Conservation (phyloP, 1,284 basidiomycete genomes). For the Ganoderma sinense region DNA sequence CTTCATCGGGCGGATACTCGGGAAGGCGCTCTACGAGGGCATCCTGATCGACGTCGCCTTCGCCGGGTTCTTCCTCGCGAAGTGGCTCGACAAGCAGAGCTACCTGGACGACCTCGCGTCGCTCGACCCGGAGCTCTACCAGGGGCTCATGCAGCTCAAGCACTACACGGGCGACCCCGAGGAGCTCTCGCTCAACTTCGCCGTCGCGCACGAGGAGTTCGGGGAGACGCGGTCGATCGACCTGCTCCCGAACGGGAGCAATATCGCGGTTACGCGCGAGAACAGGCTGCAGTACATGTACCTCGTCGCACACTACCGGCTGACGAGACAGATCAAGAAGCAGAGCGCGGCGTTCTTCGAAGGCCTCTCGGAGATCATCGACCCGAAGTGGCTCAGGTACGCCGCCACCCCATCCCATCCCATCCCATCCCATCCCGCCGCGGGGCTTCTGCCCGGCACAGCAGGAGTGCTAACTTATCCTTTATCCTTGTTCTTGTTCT, state of each 20-base stretch:
- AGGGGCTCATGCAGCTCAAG: constrained; percentile 92
- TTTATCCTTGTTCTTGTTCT: too few relatives aligned
- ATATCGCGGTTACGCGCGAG: constrained; percentile 88
- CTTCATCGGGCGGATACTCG: constrained; percentile 93
- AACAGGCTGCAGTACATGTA: constrained; percentile 94
- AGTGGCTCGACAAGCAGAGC: constrained; percentile 92
- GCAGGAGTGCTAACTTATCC: not conserved
- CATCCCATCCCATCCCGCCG: too few relatives aligned
- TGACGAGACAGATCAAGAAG: constrained; percentile 87
- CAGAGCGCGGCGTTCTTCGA: constrained; percentile 90
- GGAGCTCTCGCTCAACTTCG: constrained; percentile 94
- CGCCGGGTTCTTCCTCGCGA: constrained; percentile 94
- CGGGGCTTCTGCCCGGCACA: not conserved
- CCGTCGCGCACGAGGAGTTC: constrained; percentile 91
- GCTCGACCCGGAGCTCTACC: constrained; percentile 93
- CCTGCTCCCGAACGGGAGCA: constrained; percentile 85
- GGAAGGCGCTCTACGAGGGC: constrained; percentile 97
- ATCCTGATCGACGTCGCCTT: constrained; percentile 97
- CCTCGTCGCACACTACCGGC: constrained; percentile 87
- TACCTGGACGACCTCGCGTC: constrained; percentile 92
- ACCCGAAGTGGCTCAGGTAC: constrained; percentile 87
- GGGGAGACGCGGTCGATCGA: constrained; percentile 84
- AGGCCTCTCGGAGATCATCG: constrained; percentile 89
- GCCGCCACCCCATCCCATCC: constrained; percentile 40
- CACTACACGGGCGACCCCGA: constrained; percentile 91